Percentiles rank a stretch among this genome's conserved stretches.
These are phyloP conservation scores for Thecaphora thlaspeos DNA, from an alignment of 1,284 basidiomycete species.

Conservation along the genomic window DNA sequence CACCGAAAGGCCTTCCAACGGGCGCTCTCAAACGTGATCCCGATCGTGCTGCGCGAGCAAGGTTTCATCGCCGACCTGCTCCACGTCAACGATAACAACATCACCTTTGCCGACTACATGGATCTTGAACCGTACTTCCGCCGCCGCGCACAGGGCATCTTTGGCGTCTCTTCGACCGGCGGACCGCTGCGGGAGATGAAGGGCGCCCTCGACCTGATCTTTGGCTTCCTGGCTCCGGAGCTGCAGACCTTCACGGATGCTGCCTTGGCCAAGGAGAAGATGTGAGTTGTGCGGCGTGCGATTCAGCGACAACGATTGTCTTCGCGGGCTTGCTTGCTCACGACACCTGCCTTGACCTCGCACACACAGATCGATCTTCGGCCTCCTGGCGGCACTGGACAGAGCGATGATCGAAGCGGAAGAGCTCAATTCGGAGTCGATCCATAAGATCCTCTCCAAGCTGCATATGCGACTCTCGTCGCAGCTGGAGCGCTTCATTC, in stretches of 20 bases:
- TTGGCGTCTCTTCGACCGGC: slow-evolving; percentile 9
- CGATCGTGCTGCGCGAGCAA: slow-evolving; percentile 76
- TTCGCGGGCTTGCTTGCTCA: too few species aligned
- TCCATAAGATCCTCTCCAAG: slow-evolving; percentile 73
- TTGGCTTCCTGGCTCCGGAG: slow-evolving; percentile 83
- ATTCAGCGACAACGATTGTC: background rate
- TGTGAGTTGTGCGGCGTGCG: slow-evolving; percentile 65
- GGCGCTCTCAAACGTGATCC: slow-evolving; percentile 74
- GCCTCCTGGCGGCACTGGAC: slow-evolving; percentile 78
- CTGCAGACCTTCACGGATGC: slow-evolving; percentile 80
- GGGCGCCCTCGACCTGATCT: slow-evolving; percentile 84
- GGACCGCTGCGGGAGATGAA: slow-evolving; percentile 49
- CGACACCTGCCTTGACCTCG: background rate
- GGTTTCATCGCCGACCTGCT: slow-evolving; percentile 88
- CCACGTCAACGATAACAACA: slow-evolving; percentile 75
- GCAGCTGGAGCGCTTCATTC: slow-evolving; percentile 43
- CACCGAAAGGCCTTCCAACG: slow-evolving; percentile 78
- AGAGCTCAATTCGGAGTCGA: slow-evolving; percentile 73
- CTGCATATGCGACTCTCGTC: slow-evolving; percentile 64
- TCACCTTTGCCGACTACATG: slow-evolving; percentile 93
- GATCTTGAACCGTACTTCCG: slow-evolving; percentile 90
- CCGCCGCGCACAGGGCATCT: slow-evolving; percentile 70
- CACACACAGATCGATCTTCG: slow-evolving; percentile 73
- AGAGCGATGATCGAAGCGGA: slow-evolving; percentile 75
- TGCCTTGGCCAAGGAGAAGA: slow-evolving; percentile 71